phyloP scores from a whole-genome alignment of 2,329 filamentous ascomycete genomes.

The Penicillium hesseltinei region DNA sequence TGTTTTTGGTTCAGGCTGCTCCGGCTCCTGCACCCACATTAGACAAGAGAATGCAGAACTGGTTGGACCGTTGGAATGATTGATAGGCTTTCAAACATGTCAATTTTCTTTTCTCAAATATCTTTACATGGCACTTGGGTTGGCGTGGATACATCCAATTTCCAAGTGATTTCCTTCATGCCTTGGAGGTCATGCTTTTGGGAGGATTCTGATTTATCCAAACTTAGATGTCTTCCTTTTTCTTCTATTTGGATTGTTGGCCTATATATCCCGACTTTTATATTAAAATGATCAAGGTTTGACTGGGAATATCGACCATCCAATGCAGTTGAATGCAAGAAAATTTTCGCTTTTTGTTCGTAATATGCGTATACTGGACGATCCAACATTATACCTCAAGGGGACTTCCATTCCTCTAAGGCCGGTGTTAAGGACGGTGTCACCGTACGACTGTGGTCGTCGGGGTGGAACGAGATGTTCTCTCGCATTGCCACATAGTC shows the following conservation, averaged over 20 bases:
- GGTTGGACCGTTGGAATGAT: constrained; percentile 60
- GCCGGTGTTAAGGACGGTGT: constrained; percentile 27
- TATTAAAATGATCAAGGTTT: background rate
- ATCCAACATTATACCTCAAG: constrained; percentile 4
- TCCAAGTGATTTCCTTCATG: background rate
- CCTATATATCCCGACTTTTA: background rate
- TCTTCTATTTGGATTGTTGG: background rate
- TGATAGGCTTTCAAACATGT: constrained; percentile 27
- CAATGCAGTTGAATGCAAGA: background rate
- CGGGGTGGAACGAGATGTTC: constrained; percentile 67
- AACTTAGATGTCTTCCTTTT: background rate
- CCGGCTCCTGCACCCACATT: constrained; percentile 51
- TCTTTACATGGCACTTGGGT: background rate
- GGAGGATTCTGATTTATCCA: background rate
- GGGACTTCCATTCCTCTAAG: constrained; percentile 23
- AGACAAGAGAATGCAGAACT: constrained; percentile 54
- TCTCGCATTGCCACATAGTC: constrained; percentile 90
- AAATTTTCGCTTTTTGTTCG: constrained; percentile 1
- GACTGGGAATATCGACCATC: background rate
- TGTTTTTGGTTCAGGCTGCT: constrained; percentile 47
- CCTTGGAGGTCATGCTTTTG: background rate
- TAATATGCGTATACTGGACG: background rate
- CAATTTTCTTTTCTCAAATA: background rate
- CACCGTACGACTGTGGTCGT: constrained; percentile 20
- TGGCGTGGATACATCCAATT: background rate